phyloP scores from a whole-genome alignment of 1,284 basidiomycete genomes.

The Fomitiporia mediterranea region DNA sequence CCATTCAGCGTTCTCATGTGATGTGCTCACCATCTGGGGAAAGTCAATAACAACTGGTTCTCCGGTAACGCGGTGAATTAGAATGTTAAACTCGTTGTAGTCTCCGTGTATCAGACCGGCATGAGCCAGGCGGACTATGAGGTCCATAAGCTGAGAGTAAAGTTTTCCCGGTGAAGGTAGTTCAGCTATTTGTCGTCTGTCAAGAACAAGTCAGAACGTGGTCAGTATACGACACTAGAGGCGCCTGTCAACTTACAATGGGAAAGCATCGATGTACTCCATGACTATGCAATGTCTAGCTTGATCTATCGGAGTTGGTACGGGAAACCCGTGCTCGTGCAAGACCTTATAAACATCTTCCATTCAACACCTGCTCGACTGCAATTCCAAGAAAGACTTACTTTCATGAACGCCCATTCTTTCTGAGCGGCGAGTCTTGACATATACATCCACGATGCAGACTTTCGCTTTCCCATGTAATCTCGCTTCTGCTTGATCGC shows the following conservation, averaged over 20 bases:
- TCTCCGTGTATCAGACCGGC: conserved; percentile 97
- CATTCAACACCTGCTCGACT: not conserved
- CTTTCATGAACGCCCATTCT: conserved; percentile 99
- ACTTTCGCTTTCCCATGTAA: conserved; percentile 93
- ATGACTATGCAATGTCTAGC: conserved; percentile 93
- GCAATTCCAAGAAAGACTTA: conserved; percentile 28
- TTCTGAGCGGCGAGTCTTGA: conserved; percentile 93
- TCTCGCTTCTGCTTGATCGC: conserved; percentile 97
- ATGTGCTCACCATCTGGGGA: conserved; percentile 98
- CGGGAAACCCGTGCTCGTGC: conserved; percentile 91
- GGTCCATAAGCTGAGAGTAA: conserved; percentile 91
- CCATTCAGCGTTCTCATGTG: conserved; percentile 97
- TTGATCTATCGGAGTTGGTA: conserved; percentile 92
- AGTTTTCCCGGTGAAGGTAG: conserved; percentile 84
- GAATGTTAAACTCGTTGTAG: conserved; percentile 99
- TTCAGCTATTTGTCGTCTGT: conserved; percentile 83
- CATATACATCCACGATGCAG: conserved; percentile 99
- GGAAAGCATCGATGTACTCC: conserved; percentile 93
- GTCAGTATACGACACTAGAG: not conserved
- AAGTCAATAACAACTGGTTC: conserved; percentile 97
- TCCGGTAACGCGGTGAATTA: conserved; percentile 78
- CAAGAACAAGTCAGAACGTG: conserved; percentile 8
- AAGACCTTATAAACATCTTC: conserved; percentile 56
- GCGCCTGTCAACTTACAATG: conserved; percentile 58
- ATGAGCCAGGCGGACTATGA: conserved; percentile 91